phyloP scores from a whole-genome alignment of 352 stramenopile species.

The Phytopythium mirpurense region DNA sequence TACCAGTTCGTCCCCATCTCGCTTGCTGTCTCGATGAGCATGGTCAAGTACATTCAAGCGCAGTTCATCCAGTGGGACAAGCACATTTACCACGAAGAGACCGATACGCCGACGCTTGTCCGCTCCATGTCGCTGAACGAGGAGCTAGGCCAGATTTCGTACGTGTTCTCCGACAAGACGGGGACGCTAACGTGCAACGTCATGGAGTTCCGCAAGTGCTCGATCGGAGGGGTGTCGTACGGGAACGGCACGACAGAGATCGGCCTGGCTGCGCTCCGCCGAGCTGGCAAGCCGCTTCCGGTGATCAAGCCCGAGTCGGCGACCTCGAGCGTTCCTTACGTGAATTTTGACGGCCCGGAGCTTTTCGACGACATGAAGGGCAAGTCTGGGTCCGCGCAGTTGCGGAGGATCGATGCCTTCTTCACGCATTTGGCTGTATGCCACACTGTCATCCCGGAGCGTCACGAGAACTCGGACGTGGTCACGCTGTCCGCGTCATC shows the following conservation, averaged over 20 bases:
- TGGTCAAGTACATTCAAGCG: slow-evolving; percentile 93
- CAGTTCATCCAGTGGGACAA: slow-evolving; percentile 93
- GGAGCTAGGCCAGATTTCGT: slow-evolving; percentile 95
- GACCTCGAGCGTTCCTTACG: slow-evolving; percentile 38
- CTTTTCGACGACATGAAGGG: slow-evolving; percentile 64
- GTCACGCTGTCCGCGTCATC: slow-evolving; percentile 70
- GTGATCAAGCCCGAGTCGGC: slow-evolving; percentile 15
- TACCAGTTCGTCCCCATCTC: slow-evolving; percentile 97
- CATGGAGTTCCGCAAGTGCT: slow-evolving; percentile 96
- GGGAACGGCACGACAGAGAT: slow-evolving; percentile 84
- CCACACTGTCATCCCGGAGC: slow-evolving; percentile 97
- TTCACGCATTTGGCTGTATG: slow-evolving; percentile 86
- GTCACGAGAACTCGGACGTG: slow-evolving; percentile 60
- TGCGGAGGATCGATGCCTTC: slow-evolving; percentile 67
- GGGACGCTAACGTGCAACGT: slow-evolving; percentile 99
- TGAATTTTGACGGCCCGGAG: slow-evolving; percentile 75
- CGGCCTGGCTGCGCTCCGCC: slow-evolving; percentile 57
- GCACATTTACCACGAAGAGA: slow-evolving; percentile 90
- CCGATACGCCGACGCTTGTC: slow-evolving; percentile 87
- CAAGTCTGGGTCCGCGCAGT: slow-evolving; percentile 35
- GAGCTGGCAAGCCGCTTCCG: slow-evolving; percentile 52
- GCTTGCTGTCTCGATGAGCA: slow-evolving; percentile 96
- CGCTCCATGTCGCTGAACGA: slow-evolving; percentile 93
- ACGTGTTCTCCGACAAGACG: slow-evolving; percentile 99
- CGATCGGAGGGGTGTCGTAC: slow-evolving; percentile 88